Evolutionary conservation across 164 flowering plant genomes (phyloP), one percentile per base, ranked within the genome.

Genomic region (Umbellularia californica): DNA sequence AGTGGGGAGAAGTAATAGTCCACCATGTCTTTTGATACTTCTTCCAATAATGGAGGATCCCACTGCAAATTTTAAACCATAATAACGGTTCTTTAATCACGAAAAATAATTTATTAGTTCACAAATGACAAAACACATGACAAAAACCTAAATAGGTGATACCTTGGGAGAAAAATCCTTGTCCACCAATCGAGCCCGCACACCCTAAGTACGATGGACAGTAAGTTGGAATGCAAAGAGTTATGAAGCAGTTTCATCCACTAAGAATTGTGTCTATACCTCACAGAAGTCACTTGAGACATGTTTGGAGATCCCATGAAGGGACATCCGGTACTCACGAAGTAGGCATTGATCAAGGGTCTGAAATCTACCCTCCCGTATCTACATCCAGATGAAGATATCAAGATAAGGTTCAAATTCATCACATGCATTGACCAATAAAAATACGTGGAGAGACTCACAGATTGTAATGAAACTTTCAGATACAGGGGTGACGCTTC

Each of bases 111-210:
- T 41, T 41, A 9, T 41, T 7, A 41, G 47, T 9, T 5, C 47
- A 41, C 47, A 30, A 15, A 35, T 24, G 9, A 25, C 19, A 33
- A n/a, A 62, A 28, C n/a, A 25, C 14, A 10, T 9, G n/a, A 62
- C 7, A 58, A 51, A 24, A n/a, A 41, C 47, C 23, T 66, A 22
- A 23, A 9, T 7, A 9, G n/a, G 11, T 33, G 58, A 14, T 86
- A 94, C 98, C 95, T 91, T 94, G 50, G 96, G 97, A 73, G 90
- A 87, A 74, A 85, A 92, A 82, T 94, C 98, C 73, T 90, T 92
- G 73, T 92, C 97, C 71, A 94, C 87, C 63, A 92, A 77, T 65
- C 90, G 86, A 33, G 97, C 96, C 11, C 98, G 91, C 58, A 92
- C 87, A 72, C 98, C 98, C 98, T 94, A 50, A 19, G 65, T 23